phyloP scores from a whole-genome alignment of 305 asterid genomes.

The Fraxinus baroniana region DNA sequence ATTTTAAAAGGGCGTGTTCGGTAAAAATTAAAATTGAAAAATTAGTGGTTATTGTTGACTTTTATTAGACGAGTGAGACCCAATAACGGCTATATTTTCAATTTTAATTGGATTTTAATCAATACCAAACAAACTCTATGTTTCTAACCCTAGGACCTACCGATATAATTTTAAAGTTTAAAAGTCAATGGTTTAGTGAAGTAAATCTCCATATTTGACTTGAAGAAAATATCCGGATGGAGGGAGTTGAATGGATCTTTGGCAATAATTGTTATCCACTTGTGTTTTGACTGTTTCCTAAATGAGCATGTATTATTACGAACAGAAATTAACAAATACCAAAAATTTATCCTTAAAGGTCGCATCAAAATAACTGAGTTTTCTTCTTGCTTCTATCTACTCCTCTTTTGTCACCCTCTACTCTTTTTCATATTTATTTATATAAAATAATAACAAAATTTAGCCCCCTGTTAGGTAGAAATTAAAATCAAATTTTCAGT shows the following conservation, averaged over 20 bases:
- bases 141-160: too few species aligned
- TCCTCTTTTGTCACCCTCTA: not conserved
- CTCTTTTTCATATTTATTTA: not conserved
- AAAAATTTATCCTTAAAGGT: not conserved
- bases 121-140: too few species aligned
- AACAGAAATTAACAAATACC: not conserved
- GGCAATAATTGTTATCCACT: not conserved
- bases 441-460: not conserved
- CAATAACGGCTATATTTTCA: too few species aligned
- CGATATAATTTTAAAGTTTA: not conserved
- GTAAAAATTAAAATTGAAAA: too few species aligned
- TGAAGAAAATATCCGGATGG: not conserved
- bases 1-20: too few species aligned
- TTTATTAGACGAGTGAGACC: too few species aligned
- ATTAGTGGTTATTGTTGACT: too few species aligned
- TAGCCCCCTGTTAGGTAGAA: too few species aligned
- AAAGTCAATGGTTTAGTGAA: not conserved
- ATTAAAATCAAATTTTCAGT: too few species aligned
- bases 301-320: not conserved
- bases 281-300: not conserved
- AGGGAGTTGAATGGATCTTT: not conserved
- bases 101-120: too few species aligned
- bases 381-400: not conserved
- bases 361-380: not conserved
- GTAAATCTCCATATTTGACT: not conserved